Percentiles rank a stretch among this genome's conserved stretches.
These are phyloP conservation scores for Aspergillus felis DNA, from an alignment of 2,329 filamentous ascomycete species.

Conservation along the genomic window DNA sequence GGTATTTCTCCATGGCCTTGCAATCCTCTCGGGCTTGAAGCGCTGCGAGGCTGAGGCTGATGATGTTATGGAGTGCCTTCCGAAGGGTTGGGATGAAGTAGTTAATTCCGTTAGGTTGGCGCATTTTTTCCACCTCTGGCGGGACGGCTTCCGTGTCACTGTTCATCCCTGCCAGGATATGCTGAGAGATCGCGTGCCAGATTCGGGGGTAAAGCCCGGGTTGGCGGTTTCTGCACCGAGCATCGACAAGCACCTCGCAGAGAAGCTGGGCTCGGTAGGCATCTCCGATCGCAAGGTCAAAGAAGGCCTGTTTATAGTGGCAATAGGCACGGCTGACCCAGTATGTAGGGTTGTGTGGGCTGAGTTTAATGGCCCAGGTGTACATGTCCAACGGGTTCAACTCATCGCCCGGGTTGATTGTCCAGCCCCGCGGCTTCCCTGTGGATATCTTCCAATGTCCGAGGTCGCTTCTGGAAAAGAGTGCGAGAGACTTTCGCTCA, in stretches of 20 bases:
- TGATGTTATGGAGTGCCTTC: constrained; percentile 27
- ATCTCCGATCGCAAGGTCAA: constrained; percentile 36
- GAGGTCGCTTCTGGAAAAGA: constrained; percentile 23
- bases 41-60: constrained; percentile 26
- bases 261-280: constrained; percentile 33
- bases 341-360: constrained; percentile 36
- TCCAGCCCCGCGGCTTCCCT: constrained; percentile 6
- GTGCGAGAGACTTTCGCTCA: constrained; percentile 15
- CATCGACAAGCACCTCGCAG: constrained; percentile 27
- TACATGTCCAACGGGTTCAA: constrained; percentile 33
- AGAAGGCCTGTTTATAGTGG: constrained; percentile 29
- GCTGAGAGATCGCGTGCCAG: constrained; percentile 32
- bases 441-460: constrained; percentile 24
- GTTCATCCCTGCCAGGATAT: constrained; percentile 21
- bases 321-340: constrained; percentile 36
- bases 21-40: constrained; percentile 31
- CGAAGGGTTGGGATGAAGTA: constrained; percentile 27
- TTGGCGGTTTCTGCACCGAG: constrained; percentile 15
- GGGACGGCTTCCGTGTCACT: not conserved
- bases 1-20: constrained; percentile 15
- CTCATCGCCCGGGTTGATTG: not conserved
- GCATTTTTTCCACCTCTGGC: constrained; percentile 15
- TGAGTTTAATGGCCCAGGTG: constrained; percentile 31
- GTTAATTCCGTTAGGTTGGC: constrained; percentile 23
- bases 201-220: constrained; percentile 27